These are phyloP conservation scores for Tetracentron sinense DNA, from an alignment of 164 flowering plant species.

Conservation along the genomic window DNA sequence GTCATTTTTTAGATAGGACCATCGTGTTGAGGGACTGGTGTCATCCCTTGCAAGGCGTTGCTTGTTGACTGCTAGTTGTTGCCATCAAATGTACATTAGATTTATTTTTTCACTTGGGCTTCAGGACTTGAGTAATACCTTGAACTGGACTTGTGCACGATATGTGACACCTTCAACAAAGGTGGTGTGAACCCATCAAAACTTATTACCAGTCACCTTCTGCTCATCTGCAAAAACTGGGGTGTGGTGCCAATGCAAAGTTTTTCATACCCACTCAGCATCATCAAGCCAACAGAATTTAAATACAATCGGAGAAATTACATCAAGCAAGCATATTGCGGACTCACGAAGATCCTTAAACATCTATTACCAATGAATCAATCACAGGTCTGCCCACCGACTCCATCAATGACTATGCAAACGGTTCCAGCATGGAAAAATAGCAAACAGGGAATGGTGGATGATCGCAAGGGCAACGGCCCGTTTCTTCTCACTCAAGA, in stretches of 20 bases:
- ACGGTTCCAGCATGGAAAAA: constrained; percentile 74
- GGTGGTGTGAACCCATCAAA: constrained; percentile 58
- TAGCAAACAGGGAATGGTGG: constrained; percentile 26
- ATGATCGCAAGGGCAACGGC: constrained; percentile 16
- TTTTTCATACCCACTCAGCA: constrained; percentile 73
- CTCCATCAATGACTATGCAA: constrained; percentile 38
- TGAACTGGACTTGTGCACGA: constrained; percentile 42
- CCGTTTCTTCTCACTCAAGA: constrained; percentile 38
- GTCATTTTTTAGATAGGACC: too few species aligned
- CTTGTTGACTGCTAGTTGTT: not conserved
- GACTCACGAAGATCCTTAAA: constrained; percentile 31
- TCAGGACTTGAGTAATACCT: not conserved
- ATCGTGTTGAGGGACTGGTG: not conserved
- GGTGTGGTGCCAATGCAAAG: constrained; percentile 44
- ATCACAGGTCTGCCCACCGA: constrained; percentile 29
- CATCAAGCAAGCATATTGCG: constrained; percentile 25
- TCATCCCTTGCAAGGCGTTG: not conserved
- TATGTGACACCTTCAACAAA: constrained; percentile 93
- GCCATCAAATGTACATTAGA: not conserved
- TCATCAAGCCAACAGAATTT: constrained; percentile 30
- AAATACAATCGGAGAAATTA: constrained; percentile 32
- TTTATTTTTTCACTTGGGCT: not conserved
- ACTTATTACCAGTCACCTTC: constrained; percentile 69
- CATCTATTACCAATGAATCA: constrained; percentile 28
- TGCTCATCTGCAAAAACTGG: constrained; percentile 50